Evolutionary conservation across 2,329 filamentous ascomycete species (phyloP).

Genomic region (Arthroderma uncinatum): DNA sequence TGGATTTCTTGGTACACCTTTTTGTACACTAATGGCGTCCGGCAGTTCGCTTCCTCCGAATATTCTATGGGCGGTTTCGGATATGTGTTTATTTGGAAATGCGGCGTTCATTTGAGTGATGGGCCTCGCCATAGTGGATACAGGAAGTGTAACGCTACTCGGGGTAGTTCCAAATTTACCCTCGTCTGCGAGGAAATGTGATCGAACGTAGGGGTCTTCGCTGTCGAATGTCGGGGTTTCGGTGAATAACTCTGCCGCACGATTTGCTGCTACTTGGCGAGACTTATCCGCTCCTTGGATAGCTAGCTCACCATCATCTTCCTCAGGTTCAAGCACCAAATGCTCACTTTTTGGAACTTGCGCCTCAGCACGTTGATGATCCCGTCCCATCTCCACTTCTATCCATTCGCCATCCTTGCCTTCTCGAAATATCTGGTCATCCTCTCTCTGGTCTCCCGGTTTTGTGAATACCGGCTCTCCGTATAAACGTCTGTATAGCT

Average conservation of each 20-base stretch:
- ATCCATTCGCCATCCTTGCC: conserved; percentile 30
- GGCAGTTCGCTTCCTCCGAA: conserved; percentile 72
- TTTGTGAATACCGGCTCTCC: conserved; percentile 47
- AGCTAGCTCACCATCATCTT: neutral
- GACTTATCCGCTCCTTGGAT: neutral
- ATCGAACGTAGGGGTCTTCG: conserved; percentile 40
- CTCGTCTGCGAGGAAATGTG: conserved; percentile 62
- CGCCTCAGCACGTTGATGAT: neutral
- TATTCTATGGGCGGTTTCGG: conserved; percentile 55
- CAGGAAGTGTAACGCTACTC: conserved; percentile 63
- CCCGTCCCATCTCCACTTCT: conserved; percentile 21
- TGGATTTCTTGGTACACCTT: conserved; percentile 39
- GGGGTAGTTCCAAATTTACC: conserved; percentile 67
- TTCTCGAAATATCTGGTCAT: conserved; percentile 28
- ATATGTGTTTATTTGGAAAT: conserved; percentile 62
- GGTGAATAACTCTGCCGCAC: conserved; percentile 26
- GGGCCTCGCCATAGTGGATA: conserved; percentile 56
- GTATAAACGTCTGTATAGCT: conserved; percentile 68
- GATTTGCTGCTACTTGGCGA: neutral
- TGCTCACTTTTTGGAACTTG: neutral
- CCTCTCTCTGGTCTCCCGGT: conserved; percentile 20
- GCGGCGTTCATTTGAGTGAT: conserved; percentile 57
- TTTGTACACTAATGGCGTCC: conserved; percentile 59
- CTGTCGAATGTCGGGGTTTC: conserved; percentile 29
- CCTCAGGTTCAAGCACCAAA: neutral